These are phyloP conservation scores for Thuidium tamariscinum DNA, from an alignment of 225 moss, liverwort and hornwort species.

Conservation along the genomic window DNA sequence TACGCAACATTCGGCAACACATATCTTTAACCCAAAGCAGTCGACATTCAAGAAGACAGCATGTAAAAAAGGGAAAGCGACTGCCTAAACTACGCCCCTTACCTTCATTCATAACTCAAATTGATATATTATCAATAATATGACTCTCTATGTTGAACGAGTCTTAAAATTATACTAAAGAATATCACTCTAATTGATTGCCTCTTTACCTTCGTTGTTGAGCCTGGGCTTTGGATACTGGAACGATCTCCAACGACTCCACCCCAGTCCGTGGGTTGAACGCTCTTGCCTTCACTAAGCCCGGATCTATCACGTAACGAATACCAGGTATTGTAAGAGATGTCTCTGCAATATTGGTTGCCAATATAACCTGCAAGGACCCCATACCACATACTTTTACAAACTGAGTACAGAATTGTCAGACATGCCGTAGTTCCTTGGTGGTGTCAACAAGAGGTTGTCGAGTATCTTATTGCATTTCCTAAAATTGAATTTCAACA, in stretches of 20 bases:
- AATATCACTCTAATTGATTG: neutral
- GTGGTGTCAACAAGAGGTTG: neutral
- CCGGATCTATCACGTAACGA: slow-evolving; percentile 84
- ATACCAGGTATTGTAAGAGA: slow-evolving; percentile 97
- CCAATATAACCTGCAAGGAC: slow-evolving; percentile 70
- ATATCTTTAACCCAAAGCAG: neutral
- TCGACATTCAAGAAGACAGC: neutral
- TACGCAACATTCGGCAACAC: neutral
- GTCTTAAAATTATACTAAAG: neutral
- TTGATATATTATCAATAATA: neutral
- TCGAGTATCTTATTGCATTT: neutral
- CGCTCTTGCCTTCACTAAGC: slow-evolving; percentile 87
- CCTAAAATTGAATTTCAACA: neutral
- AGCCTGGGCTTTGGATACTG: slow-evolving; percentile 95
- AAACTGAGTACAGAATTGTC: neutral
- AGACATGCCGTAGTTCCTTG: neutral
- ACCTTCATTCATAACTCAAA: neutral
- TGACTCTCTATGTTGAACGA: neutral
- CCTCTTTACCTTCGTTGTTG: slow-evolving; percentile 64
- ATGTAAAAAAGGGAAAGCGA: neutral
- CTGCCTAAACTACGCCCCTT: neutral
- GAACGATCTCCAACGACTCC: slow-evolving; percentile 88
- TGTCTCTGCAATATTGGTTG: slow-evolving; percentile 98
- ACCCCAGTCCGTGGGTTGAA: slow-evolving; percentile 83
- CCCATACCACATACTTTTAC: neutral